Percentiles rank a stretch among this genome's conserved stretches.
These are phyloP conservation scores for Sarocladium strictum DNA, from an alignment of 2,329 filamentous ascomycete genomes.

Conservation along the genomic window DNA sequence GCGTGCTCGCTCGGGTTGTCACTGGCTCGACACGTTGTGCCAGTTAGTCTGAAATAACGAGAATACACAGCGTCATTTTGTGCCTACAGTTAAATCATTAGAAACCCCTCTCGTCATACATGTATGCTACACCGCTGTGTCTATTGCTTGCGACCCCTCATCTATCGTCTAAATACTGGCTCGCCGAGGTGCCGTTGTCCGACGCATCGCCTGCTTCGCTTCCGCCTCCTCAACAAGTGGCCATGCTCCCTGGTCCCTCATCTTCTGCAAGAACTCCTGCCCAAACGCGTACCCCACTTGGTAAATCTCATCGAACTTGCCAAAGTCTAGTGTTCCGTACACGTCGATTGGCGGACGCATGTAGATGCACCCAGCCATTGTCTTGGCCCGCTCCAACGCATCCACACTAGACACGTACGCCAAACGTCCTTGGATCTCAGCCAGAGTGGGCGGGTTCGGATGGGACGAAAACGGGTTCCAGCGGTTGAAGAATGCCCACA, in stretches of 20 bases:
- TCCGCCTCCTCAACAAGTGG: constrained; percentile 65
- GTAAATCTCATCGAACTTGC: constrained; percentile 96
- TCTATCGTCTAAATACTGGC: constrained; percentile 58
- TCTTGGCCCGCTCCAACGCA: constrained; percentile 89
- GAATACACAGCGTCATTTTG: too few species aligned
- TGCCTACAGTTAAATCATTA: too few species aligned
- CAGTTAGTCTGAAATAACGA: too few species aligned
- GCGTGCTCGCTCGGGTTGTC: too few species aligned
- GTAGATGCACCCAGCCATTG: constrained; percentile 83
- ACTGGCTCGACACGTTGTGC: too few species aligned
- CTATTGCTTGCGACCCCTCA: neutral
- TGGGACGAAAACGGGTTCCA: constrained; percentile 92
- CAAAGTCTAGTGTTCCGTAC: constrained; percentile 93
- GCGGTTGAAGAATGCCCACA: constrained; percentile 91
- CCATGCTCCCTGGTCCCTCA: constrained; percentile 74
- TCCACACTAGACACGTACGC: constrained; percentile 95
- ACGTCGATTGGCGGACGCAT: constrained; percentile 92
- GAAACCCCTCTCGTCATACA: too few species aligned
- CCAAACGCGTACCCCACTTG: constrained; percentile 82
- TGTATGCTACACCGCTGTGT: too few species aligned
- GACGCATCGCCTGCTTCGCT: constrained; percentile 68
- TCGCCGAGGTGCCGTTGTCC: constrained; percentile 73
- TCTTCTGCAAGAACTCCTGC: constrained; percentile 67
- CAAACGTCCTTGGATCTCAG: constrained; percentile 90
- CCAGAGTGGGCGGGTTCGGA: constrained; percentile 89